phyloP scores from a whole-genome alignment of 495 filamentous ascomycete genomes.

The Ascodesmis nigricans region DNA sequence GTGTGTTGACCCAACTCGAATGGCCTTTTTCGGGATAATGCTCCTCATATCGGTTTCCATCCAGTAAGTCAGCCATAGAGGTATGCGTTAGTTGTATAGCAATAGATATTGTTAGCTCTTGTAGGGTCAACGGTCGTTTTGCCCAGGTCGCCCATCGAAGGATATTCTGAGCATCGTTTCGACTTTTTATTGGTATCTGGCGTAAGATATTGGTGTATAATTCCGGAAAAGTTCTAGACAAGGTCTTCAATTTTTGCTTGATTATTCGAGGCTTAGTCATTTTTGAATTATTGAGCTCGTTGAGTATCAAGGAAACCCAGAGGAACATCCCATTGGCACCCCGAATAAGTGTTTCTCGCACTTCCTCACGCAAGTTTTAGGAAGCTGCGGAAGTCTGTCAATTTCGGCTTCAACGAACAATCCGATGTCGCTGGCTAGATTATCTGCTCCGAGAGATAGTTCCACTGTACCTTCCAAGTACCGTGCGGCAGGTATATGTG shows the following conservation, averaged over 20 bases:
- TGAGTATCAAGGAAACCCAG: conserved; percentile 9
- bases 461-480: not conserved
- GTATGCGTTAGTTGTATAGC: conserved; percentile 4
- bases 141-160: conserved; percentile 9
- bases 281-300: not conserved
- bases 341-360: conserved; percentile 6
- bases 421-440: not conserved
- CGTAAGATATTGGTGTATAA: conserved; percentile 6
- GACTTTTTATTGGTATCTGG: not conserved
- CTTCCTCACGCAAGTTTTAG: conserved; percentile 2
- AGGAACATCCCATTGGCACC: conserved; percentile 11
- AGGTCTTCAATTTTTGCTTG: conserved; percentile 2
- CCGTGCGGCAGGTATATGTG: not conserved
- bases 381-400: not conserved
- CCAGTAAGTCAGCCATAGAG: conserved; percentile 5
- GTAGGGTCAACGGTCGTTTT: conserved; percentile 6
- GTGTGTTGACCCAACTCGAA: too few species aligned
- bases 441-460: not conserved
- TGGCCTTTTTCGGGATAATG: too few species aligned
- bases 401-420: not conserved
- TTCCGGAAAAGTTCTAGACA: conserved; percentile 4
- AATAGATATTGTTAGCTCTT: conserved; percentile 8
- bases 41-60: conserved; percentile 5
- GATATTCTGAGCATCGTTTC: conserved; percentile 4
- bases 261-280: conserved; percentile 5